These are phyloP conservation scores for Phanerodontia chrysosporium DNA, from an alignment of 768 basidiomycete species.

Conservation along the genomic window DNA sequence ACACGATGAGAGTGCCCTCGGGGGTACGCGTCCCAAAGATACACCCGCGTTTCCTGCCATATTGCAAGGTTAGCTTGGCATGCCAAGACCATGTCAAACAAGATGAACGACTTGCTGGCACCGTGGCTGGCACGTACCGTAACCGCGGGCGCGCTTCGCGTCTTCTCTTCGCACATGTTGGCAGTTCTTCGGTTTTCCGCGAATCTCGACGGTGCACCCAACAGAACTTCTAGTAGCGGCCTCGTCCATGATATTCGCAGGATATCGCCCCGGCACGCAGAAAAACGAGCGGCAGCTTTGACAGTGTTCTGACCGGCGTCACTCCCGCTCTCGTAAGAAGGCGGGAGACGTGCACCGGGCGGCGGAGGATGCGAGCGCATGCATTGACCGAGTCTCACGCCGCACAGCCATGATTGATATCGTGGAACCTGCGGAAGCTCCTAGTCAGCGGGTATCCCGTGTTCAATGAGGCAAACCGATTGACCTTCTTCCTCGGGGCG, in stretches of 20 bases:
- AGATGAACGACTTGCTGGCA: background rate
- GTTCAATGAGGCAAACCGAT: background rate
- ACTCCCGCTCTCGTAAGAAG: background rate
- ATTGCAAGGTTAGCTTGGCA: background rate
- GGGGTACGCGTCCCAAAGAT: background rate
- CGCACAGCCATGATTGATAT: slow-evolving; percentile 1
- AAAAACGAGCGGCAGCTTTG: too few relatives aligned
- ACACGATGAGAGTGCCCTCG: background rate
- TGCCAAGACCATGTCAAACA: background rate
- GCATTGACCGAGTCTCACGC: background rate
- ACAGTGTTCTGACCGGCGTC: background rate
- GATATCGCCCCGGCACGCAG: background rate
- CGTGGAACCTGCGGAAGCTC: background rate
- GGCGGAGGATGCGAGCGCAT: background rate
- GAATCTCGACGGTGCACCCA: background rate
- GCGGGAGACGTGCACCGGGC: background rate
- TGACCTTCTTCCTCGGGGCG: background rate
- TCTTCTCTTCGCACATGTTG: background rate
- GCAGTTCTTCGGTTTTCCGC: background rate
- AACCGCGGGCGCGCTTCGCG: background rate
- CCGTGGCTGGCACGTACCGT: background rate
- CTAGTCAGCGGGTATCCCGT: background rate
- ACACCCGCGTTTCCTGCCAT: background rate
- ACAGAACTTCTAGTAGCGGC: background rate
- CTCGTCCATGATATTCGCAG: background rate